Evolutionary conservation across 2,329 filamentous ascomycete species (phyloP), one percentile per base, ranked within the genome.

Genomic region (Colletotrichum neosansevieriae): DNA sequence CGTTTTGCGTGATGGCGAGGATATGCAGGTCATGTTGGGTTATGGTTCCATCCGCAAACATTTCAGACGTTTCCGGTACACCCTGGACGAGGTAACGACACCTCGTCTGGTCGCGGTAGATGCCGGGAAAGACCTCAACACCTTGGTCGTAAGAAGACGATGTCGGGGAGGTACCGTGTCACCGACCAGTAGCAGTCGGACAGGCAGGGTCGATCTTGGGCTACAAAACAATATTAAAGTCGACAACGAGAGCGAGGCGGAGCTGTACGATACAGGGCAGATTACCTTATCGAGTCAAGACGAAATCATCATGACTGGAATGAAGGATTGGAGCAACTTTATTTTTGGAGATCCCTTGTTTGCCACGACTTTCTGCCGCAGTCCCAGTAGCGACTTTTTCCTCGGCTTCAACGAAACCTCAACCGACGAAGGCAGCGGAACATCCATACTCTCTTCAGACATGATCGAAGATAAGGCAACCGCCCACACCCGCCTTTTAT

Each of bases 311-410:
- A 68, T 59, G 45, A 58, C 47, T 11, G 45, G 59, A 0, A 74
- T 90, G n/a, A 80, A 81, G 36, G 85, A 88, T 76, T 90, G 88
- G 88, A 85, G 85, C 67, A 85, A 83, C 66, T 84, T 85, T 49
- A 71, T 89, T 11, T 90, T 90, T 70, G 88, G 88, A 11, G 88
- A 90, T 69, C 87, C 88, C 0, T 74, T 90, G 2, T 79, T 91
- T 57, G 81, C 84, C 2, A 79, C 78, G 3, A 80, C 80, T 6
- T 87, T 89, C 71, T 81, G 79, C 72, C 79, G 82, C 13, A 74
- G 79, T 17, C 79, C 83, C 0, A 82, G 79, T 4, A 72, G 78
- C 12, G 79, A 82, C 0, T 84, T 89, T 38, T 75, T 86, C 29
- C 75, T 76, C 32, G 87, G 86, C 1, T 88, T 86, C 72, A 75